Conservation (phyloP, 805 yeast genomes). For the Candida multigemmis region DNA sequence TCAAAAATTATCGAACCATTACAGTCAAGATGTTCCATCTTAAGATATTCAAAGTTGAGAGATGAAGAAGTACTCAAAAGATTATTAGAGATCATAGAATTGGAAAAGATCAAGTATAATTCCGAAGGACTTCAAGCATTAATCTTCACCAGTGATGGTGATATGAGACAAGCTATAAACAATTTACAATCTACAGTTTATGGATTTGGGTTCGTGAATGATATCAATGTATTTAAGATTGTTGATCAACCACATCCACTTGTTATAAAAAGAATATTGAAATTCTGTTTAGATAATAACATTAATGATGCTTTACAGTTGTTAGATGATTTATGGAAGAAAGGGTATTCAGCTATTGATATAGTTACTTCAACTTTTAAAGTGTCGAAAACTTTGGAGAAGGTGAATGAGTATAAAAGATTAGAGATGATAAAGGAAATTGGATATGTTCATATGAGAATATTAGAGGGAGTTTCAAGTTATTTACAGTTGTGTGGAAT, state of each 20-base stretch:
- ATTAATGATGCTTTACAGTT: conserved; percentile 61
- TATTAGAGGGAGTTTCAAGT: conserved; percentile 87
- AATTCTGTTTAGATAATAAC: conserved; percentile 29
- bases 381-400: conserved; percentile 70
- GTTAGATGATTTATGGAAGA: conserved; percentile 68
- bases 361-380: conserved; percentile 85
- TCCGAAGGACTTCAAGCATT: conserved; percentile 91
- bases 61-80: conserved; percentile 82
- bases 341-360: conserved; percentile 91
- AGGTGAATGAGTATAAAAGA: conserved; percentile 57
- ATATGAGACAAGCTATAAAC: conserved; percentile 96
- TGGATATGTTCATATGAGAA: conserved; percentile 87
- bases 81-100: conserved; percentile 57
- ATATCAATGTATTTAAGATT: conserved; percentile 86
- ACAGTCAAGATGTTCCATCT: conserved; percentile 92
- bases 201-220: conserved; percentile 87
- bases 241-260: conserved; percentile 97
- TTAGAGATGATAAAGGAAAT: conserved; percentile 77
- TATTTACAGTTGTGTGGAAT: conserved; percentile 81
- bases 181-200: conserved; percentile 90
- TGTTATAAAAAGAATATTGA: conserved; percentile 56
- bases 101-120: conserved; percentile 67
- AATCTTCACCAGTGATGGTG: conserved; percentile 94
- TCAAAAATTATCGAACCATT: conserved; percentile 93
- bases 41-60: conserved; percentile 70